Percentiles rank a stretch among this genome's conserved stretches.
Evolutionary conservation across 2,329 filamentous ascomycete species (phyloP).

Genomic region (Pochonia chlamydosporia): DNA sequence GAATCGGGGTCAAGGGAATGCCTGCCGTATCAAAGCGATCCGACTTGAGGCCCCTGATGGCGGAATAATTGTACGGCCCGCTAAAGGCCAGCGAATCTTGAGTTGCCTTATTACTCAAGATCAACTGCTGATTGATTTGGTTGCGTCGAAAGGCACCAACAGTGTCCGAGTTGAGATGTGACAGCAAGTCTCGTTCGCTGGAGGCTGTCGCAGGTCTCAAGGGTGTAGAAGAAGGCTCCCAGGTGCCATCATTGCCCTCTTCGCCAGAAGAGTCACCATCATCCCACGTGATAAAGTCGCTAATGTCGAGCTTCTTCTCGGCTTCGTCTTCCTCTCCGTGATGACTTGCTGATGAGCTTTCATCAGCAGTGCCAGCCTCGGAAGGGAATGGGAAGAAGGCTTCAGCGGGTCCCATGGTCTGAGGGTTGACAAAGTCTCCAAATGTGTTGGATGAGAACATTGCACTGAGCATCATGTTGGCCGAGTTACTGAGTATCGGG

Average conservation of each 20-base stretch:
- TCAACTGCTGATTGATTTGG: conserved; percentile 56
- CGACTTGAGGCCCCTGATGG: conserved; percentile 57
- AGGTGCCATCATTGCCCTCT: conserved; percentile 45
- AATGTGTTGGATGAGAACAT: conserved; percentile 55
- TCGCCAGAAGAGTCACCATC: conserved; percentile 55
- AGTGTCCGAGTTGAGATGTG: conserved; percentile 59
- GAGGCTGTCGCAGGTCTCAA: conserved; percentile 41
- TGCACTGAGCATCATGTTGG: conserved; percentile 74
- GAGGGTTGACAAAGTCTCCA: conserved; percentile 53
- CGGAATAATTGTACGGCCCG: conserved; percentile 53
- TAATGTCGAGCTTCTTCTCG: conserved; percentile 58
- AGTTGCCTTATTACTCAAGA: conserved; percentile 54
- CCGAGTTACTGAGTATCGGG: conserved; percentile 60
- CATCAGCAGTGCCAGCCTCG: conserved; percentile 50
- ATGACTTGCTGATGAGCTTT: conserved; percentile 33
- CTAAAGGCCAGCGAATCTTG: conserved; percentile 58
- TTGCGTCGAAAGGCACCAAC: conserved; percentile 74
- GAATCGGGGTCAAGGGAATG: conserved; percentile 61
- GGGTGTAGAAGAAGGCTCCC: conserved; percentile 47
- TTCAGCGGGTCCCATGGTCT: conserved; percentile 67
- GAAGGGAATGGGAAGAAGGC: conserved; percentile 67
- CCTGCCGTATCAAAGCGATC: conserved; percentile 61
- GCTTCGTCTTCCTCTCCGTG: conserved; percentile 57
- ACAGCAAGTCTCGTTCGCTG: conserved; percentile 41
- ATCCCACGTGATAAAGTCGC: conserved; percentile 68